Evolutionary conservation across 108 stramenopile genomes (phyloP).

Genomic region (Skeletonema marinoi): DNA sequence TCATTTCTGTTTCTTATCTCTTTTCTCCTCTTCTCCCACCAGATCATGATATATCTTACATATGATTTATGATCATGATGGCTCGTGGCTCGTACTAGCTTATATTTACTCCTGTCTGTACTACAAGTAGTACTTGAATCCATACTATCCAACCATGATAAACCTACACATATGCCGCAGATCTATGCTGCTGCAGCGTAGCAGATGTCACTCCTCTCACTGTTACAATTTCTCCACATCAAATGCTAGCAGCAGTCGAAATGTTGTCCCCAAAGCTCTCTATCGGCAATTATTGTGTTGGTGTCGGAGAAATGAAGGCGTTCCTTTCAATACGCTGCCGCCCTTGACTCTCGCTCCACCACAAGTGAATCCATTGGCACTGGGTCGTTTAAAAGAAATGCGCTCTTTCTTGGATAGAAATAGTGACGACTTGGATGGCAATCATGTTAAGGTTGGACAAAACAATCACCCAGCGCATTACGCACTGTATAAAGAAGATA

Average conservation of each 20-base stretch:
- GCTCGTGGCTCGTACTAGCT: too few relatives aligned
- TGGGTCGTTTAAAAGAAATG: conserved; percentile 31
- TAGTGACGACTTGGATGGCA: conserved; percentile 13
- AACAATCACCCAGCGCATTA: conserved; percentile 44
- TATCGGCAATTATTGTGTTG: conserved; percentile 76
- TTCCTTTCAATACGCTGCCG: conserved; percentile 68
- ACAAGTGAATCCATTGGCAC: conserved; percentile 45
- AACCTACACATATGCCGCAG: neutral
- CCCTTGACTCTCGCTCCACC: conserved; percentile 69
- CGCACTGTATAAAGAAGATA: conserved; percentile 38
- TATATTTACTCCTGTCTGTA: too few relatives aligned
- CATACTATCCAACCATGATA: neutral
- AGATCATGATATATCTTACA: too few relatives aligned
- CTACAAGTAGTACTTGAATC: too few relatives aligned
- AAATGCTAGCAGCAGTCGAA: neutral
- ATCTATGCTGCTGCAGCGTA: neutral
- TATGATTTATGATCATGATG: too few relatives aligned
- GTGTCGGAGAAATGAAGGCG: conserved; percentile 54
- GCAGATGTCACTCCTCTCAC: neutral
- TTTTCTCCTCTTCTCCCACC: too few relatives aligned
- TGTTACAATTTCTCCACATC: neutral
- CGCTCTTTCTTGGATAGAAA: conserved; percentile 28
- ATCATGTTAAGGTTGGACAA: neutral
- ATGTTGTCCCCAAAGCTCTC: conserved; percentile 56
- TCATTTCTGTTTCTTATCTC: too few relatives aligned